phyloP scores from a whole-genome alignment of 768 basidiomycete genomes.

The Phylloporus sp. region DNA sequence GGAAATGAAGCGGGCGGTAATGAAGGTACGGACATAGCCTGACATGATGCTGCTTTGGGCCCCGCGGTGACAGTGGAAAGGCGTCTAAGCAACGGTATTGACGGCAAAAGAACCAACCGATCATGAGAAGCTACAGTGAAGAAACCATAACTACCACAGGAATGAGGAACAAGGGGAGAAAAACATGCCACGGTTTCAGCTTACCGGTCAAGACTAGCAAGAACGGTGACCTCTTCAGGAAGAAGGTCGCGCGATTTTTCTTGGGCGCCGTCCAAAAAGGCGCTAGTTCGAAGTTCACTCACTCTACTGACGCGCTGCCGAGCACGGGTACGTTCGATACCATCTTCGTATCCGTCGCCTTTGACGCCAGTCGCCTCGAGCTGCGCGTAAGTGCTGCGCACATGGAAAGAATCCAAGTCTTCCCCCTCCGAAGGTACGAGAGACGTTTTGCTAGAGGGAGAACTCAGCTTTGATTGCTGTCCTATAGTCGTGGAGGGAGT shows the following conservation, averaged over 20 bases:
- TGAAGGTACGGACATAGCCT: conserved; percentile 42
- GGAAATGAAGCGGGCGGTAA: conserved; percentile 47
- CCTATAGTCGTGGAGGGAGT: conserved; percentile 22
- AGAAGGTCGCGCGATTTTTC: conserved; percentile 68
- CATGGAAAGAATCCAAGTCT: conserved; percentile 78
- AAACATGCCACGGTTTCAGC: conserved; percentile 21
- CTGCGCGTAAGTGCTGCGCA: conserved; percentile 83
- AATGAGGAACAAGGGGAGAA: conserved; percentile 10
- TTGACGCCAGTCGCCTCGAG: conserved; percentile 88
- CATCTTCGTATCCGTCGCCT: conserved; percentile 93
- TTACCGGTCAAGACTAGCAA: conserved; percentile 84
- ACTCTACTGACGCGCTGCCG: conserved; percentile 51
- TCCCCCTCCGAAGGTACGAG: conserved; percentile 74
- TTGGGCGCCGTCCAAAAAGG: conserved; percentile 49
- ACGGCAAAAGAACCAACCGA: conserved; percentile 69
- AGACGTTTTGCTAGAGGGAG: conserved; percentile 52
- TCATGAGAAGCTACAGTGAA: conserved; percentile 78
- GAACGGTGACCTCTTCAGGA: conserved; percentile 66
- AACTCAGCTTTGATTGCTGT: conserved; percentile 29
- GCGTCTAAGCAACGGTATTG: conserved; percentile 58
- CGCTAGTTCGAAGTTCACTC: conserved; percentile 56
- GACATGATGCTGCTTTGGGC: conserved; percentile 42
- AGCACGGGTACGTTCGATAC: conserved; percentile 88
- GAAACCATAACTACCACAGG: conserved; percentile 79
- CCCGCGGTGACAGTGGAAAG: conserved; percentile 45